phyloP scores from a whole-genome alignment of 768 basidiomycete genomes.

The Hysterangium stoloniferum region DNA sequence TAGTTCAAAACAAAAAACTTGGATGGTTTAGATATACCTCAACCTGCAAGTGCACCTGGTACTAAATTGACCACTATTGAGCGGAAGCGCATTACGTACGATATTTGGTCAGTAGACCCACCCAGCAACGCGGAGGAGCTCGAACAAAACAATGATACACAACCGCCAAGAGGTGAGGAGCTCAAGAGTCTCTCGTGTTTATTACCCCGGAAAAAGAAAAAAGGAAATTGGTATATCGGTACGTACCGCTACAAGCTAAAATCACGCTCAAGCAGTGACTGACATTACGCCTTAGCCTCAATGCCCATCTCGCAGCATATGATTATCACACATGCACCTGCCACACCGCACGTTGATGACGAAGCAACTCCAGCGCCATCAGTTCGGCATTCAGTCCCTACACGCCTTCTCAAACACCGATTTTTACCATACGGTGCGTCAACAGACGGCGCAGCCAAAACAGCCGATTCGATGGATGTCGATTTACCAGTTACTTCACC shows the following conservation, averaged over 20 bases:
- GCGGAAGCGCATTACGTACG: slow-evolving; percentile 48
- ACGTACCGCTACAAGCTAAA: slow-evolving; percentile 11
- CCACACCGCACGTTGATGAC: slow-evolving; percentile 18
- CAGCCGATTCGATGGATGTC: slow-evolving; percentile 17
- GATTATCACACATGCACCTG: slow-evolving; percentile 39
- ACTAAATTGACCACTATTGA: slow-evolving; percentile 40
- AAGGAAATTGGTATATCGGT: slow-evolving; percentile 55
- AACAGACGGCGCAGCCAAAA: background rate
- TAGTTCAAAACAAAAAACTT: slow-evolving; percentile 65
- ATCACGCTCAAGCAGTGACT: background rate
- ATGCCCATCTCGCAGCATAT: slow-evolving; percentile 51
- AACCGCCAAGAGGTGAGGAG: slow-evolving; percentile 50
- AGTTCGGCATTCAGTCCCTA: slow-evolving; percentile 48
- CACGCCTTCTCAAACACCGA: slow-evolving; percentile 51
- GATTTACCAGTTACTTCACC: slow-evolving; percentile 16
- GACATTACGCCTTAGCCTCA: too few species aligned
- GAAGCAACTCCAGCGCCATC: slow-evolving; percentile 25
- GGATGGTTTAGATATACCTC: slow-evolving; percentile 36
- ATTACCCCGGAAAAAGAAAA: slow-evolving; percentile 54
- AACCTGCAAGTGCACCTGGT: slow-evolving; percentile 28
- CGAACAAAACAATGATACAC: slow-evolving; percentile 16
- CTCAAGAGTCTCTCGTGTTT: slow-evolving; percentile 52
- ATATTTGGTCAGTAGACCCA: slow-evolving; percentile 54
- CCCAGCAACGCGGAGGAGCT: slow-evolving; percentile 19
- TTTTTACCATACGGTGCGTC: slow-evolving; percentile 57